Conservation (phyloP, 1,284 basidiomycete genomes). For the Porodaedalea pini region DNA sequence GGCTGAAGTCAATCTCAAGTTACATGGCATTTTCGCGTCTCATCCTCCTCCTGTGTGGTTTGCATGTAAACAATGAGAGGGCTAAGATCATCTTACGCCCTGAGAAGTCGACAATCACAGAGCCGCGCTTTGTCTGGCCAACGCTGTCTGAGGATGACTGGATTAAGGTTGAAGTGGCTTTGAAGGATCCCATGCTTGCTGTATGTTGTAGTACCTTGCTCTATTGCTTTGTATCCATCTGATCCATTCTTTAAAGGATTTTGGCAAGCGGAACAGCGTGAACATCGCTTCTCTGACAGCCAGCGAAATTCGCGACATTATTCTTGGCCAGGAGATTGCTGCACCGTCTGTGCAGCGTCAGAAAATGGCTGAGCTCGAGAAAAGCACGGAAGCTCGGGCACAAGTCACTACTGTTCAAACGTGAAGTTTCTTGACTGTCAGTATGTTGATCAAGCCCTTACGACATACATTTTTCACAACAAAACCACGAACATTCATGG, state of each 20-base stretch:
- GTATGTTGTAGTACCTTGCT: slow-evolving; percentile 39
- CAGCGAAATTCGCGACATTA: slow-evolving; percentile 95
- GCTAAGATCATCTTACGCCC: slow-evolving; percentile 93
- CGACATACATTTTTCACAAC: slow-evolving; percentile 32
- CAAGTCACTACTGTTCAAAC: slow-evolving; percentile 98
- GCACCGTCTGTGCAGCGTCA: slow-evolving; percentile 92
- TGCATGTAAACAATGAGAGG: slow-evolving; percentile 99
- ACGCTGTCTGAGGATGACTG: slow-evolving; percentile 93
- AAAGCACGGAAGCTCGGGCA: slow-evolving; percentile 88
- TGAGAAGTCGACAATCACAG: slow-evolving; percentile 92
- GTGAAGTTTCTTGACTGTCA: slow-evolving; percentile 27
- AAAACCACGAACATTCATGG: slow-evolving; percentile 98
- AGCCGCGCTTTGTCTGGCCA: slow-evolving; percentile 99
- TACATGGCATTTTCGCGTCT: slow-evolving; percentile 99
- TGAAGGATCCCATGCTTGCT: slow-evolving; percentile 90
- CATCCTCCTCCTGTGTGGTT: slow-evolving; percentile 90
- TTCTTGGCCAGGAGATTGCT: slow-evolving; percentile 95
- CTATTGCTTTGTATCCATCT: slow-evolving; percentile 17
- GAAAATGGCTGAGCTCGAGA: slow-evolving; percentile 99
- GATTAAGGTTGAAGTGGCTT: slow-evolving; percentile 99
- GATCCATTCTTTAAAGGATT: slow-evolving; percentile 62
- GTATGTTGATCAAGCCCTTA: neutral
- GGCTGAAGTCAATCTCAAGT: slow-evolving; percentile 98
- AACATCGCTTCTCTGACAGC: slow-evolving; percentile 97
- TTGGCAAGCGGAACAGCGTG: slow-evolving; percentile 98